Base-by-base conservation (phyloP, 495 filamentous ascomycete species). In the Xylaria cubensis region DNA sequence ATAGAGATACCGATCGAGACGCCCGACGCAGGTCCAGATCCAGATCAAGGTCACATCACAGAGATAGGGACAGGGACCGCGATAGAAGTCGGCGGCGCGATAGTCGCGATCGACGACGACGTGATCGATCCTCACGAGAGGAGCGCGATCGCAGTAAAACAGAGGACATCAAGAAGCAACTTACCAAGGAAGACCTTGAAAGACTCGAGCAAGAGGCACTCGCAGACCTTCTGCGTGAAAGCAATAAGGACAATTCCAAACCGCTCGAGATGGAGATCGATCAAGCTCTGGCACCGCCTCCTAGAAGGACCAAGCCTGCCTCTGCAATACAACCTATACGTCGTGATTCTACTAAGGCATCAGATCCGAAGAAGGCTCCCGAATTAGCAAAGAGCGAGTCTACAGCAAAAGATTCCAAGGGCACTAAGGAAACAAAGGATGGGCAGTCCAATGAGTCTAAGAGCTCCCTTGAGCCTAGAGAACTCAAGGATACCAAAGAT, bases 261-360 rank as follows among this genome's bases (percentile, higher is more conserved):
- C 81, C 83, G 55, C 81, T 83, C 1, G 87, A 88, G 67, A 78
- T 85, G 46, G 87, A 89, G 73, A 79, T 89, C 26, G 87, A 89
- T 56, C 80, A 83, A 56, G 83, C 82, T 12, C 80, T 89, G 34
- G 84, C 83, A 2, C 87, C 87, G 2, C 87, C 87, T 7, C 87
- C 87, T 3, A 81, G 86, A 74, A 84, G 84, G 72, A 72, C 76
- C 0, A 84, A 81, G 73, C 85, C 87, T 0, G 84, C 83, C 42
- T 89, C 87, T n/a, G 87, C 87, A 1, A 89, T 89, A 62, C 81
- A 84, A 19, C 87, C 87, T 9, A 85, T 87, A 71, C 81, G 83
- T 42, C 80, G 84, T 39, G 80, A 81, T 12, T 82, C 82, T 8
- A 75, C 84, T n/a, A 85, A 83, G 72, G 74, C 77, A 26, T 44